Conservation (phyloP, 768 basidiomycete genomes). For the Pulveroboletus sp. region DNA sequence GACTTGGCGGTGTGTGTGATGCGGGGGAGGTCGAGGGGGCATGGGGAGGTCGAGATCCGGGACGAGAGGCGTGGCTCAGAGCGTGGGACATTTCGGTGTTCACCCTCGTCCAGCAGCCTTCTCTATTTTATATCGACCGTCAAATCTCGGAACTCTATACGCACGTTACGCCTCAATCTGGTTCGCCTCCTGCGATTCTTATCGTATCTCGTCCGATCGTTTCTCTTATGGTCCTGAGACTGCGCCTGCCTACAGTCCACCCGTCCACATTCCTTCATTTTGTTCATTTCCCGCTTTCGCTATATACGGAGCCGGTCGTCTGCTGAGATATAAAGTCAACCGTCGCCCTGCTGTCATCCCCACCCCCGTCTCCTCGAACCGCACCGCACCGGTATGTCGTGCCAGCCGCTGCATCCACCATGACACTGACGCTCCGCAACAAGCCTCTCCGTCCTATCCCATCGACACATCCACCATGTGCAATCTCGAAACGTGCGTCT, state of each 20-base stretch:
- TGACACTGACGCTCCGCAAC: constrained; percentile 3
- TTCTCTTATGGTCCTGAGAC: constrained; percentile 30
- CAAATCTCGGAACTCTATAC: constrained; percentile 21
- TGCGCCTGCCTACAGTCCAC: constrained; percentile 6
- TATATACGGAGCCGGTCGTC: constrained; percentile 13
- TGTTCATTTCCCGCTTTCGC: constrained; percentile 11
- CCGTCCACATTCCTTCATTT: constrained; percentile 13
- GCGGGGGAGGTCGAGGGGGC: too few species aligned
- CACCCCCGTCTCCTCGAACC: constrained; percentile 7
- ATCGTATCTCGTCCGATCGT: constrained; percentile 31
- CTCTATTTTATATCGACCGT: constrained; percentile 13
- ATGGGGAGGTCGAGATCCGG: constrained; percentile 1
- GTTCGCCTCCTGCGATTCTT: constrained; percentile 18
- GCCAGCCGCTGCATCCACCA: neutral
- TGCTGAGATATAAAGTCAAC: constrained; percentile 31
- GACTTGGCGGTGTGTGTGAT: neutral
- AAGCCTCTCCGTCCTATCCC: constrained; percentile 7
- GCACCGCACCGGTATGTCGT: constrained; percentile 17
- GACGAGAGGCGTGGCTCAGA: neutral
- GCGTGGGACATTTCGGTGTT: constrained; percentile 4
- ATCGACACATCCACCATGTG: constrained; percentile 39
- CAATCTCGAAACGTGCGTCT: constrained; percentile 50
- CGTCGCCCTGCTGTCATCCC: constrained; percentile 10
- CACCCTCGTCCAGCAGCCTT: constrained; percentile 6
- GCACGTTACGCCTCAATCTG: constrained; percentile 5